These are phyloP conservation scores for Xylaria sp. DNA, from an alignment of 2,329 filamentous ascomycete species.

Conservation along the genomic window DNA sequence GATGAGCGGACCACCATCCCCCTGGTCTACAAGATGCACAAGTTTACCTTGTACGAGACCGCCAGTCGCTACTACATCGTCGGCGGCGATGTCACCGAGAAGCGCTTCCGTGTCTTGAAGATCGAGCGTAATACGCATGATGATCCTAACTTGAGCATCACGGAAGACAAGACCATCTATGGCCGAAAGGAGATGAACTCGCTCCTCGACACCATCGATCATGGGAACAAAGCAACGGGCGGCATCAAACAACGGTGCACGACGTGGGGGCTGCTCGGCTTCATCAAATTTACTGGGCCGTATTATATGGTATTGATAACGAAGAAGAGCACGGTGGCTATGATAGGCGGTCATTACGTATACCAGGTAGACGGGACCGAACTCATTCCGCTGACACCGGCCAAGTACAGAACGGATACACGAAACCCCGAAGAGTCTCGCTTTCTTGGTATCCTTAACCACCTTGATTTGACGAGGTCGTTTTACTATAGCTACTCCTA, in stretches of 20 bases:
- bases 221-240: slow-evolving; percentile 90
- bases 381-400: slow-evolving; percentile 83
- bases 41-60: slow-evolving; percentile 97
- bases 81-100: slow-evolving; percentile 89
- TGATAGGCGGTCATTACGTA: slow-evolving; percentile 94
- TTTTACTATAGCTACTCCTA: slow-evolving; percentile 99
- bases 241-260: slow-evolving; percentile 90
- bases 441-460: slow-evolving; percentile 88
- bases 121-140: slow-evolving; percentile 90
- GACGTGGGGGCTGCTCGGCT: slow-evolving; percentile 93
- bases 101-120: slow-evolving; percentile 89
- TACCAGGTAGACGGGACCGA: slow-evolving; percentile 97
- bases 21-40: slow-evolving; percentile 80
- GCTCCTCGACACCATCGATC: slow-evolving; percentile 91
- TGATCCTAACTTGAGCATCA: slow-evolving; percentile 79
- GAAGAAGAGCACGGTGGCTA: slow-evolving; percentile 93
- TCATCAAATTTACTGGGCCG: slow-evolving; percentile 93
- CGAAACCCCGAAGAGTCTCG: slow-evolving; percentile 87
- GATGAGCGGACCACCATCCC: slow-evolving; percentile 49
- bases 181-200: slow-evolving; percentile 91
- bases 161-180: slow-evolving; percentile 95
- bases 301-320: slow-evolving; percentile 98
- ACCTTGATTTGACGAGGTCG: slow-evolving; percentile 86
- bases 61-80: slow-evolving; percentile 93
- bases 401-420: slow-evolving; percentile 79